A percentile compares a stretch with the other conserved stretches of the same genome.
Conservation (phyloP, 148 eudicot genomes). For the Dysphania ambrosioides region DNA sequence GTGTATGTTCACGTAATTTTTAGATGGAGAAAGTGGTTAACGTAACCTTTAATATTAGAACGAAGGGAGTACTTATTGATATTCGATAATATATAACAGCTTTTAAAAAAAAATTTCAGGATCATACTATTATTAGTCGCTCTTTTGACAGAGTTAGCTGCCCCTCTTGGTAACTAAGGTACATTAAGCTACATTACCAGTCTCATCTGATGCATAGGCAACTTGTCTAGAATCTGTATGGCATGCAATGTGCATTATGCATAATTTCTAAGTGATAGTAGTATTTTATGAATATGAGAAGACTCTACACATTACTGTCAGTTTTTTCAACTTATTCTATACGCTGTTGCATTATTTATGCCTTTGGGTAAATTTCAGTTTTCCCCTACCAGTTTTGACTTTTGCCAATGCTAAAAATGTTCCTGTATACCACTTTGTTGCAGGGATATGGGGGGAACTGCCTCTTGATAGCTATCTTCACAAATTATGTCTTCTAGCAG, state of each 20-base stretch:
- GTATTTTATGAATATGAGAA: background rate
- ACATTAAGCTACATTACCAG: background rate
- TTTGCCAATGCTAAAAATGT: constrained; percentile 18
- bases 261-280: background rate
- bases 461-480: constrained; percentile 20
- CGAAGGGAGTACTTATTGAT: background rate
- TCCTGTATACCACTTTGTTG: constrained; percentile 12
- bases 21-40: background rate
- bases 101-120: constrained; percentile 24
- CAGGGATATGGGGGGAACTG: constrained; percentile 33
- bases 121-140: constrained; percentile 29
- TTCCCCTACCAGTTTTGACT: constrained; percentile 21
- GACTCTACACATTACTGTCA: constrained; percentile 3
- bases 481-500: constrained; percentile 15
- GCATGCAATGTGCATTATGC: constrained; percentile 3
- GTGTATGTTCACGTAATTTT: background rate
- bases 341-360: constrained; percentile 24
- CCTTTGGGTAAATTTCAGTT: constrained; percentile 2
- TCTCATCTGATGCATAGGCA: background rate
- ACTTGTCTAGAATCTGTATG: constrained; percentile 27
- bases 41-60: background rate
- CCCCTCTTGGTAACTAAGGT: constrained; percentile 25
- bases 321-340: constrained; percentile 21
- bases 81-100: background rate
- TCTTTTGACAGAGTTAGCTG: constrained; percentile 2